Conservation (phyloP, 345 rosid genomes). For the Iberis pinnata region DNA sequence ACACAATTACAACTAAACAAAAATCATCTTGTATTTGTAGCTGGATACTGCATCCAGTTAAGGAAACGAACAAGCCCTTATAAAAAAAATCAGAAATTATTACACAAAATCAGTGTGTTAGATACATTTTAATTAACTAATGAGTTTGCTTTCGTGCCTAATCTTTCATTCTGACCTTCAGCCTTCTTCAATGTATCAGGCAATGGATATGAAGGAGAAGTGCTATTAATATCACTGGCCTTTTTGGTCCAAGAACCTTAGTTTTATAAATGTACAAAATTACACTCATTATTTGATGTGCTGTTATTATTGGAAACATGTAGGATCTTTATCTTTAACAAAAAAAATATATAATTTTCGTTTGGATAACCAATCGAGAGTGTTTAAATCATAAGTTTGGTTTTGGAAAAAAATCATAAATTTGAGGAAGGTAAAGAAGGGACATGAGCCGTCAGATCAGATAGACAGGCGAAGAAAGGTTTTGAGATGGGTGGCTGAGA, state of each 20-base stretch:
- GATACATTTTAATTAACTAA: neutral
- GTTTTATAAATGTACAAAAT: neutral
- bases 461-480: slow-evolving; percentile 18
- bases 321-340: too few species aligned
- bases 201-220: slow-evolving; percentile 35
- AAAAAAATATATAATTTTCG: too few species aligned
- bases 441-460: slow-evolving; percentile 25
- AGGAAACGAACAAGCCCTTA: too few species aligned
- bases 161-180: slow-evolving; percentile 30
- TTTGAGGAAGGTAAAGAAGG: too few species aligned
- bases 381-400: too few species aligned
- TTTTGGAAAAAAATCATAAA: slow-evolving; percentile 17
- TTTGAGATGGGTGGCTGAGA: slow-evolving; percentile 11
- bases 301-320: too few species aligned
- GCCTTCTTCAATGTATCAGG: slow-evolving; percentile 27
- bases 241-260: slow-evolving; percentile 72
- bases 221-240: slow-evolving; percentile 41
- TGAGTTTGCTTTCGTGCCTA: slow-evolving; percentile 26
- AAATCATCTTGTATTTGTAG: neutral
- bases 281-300: too few species aligned
- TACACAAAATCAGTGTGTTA: neutral
- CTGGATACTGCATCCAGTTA: too few species aligned
- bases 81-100: neutral
- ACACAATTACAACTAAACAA: neutral
- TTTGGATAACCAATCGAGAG: too few species aligned